Evolutionary conservation across 306 rosid genomes (phyloP).

Genomic region (Trichosanthes cucumerina): DNA sequence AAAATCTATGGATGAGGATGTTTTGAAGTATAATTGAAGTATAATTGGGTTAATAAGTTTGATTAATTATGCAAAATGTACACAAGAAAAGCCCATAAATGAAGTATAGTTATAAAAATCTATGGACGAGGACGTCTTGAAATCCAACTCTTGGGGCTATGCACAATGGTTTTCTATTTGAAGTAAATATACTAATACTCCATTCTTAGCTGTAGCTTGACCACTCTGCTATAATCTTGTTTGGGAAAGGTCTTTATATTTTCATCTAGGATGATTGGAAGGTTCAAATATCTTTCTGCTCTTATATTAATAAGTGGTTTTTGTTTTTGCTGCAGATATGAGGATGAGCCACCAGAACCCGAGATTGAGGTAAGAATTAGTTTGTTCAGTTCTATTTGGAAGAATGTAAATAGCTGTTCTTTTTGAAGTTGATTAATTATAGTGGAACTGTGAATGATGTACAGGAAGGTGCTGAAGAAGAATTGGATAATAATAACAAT

Average conservation of each 20-base stretch:
- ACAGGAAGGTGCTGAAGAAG: constrained; percentile 93
- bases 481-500: constrained; percentile 43
- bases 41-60: background rate
- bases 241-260: background rate
- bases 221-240: background rate
- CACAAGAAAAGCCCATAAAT: background rate
- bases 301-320: background rate
- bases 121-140: background rate
- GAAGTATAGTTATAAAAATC: background rate
- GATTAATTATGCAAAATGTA: background rate
- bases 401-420: background rate
- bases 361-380: constrained; percentile 53
- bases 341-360: constrained; percentile 84
- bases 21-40: too few species aligned
- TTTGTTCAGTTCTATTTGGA: background rate
- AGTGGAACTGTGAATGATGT: constrained; percentile 8
- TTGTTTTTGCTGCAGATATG: constrained; percentile 40
- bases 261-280: background rate
- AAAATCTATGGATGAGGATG: background rate
- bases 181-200: background rate
- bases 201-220: background rate
- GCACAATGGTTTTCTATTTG: background rate
- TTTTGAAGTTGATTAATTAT: background rate
- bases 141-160: background rate
- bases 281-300: background rate